A percentile compares a stretch with the other conserved stretches of the same genome.
These are phyloP conservation scores for Pisolithus orientalis DNA, from an alignment of 768 basidiomycete genomes.

Conservation along the genomic window DNA sequence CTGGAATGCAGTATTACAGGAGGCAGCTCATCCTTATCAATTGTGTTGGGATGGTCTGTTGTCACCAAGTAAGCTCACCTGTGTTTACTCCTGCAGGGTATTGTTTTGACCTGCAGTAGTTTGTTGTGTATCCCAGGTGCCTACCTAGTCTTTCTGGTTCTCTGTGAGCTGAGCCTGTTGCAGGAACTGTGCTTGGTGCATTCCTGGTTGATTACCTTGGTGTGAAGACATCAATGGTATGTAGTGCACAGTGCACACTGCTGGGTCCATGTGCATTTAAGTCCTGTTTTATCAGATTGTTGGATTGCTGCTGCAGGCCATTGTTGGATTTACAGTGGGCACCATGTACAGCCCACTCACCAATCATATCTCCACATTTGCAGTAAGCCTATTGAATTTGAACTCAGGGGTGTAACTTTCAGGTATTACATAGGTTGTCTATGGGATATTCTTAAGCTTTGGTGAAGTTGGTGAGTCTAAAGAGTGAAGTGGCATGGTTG, in stretches of 20 bases:
- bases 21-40: slow-evolving; percentile 39
- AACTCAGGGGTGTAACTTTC: not conserved
- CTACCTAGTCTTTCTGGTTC: slow-evolving; percentile 26
- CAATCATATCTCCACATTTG: slow-evolving; percentile 65
- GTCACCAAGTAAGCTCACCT: slow-evolving; percentile 65
- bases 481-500: not conserved
- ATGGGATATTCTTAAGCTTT: slow-evolving; percentile 86
- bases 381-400: slow-evolving; percentile 35
- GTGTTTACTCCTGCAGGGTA: slow-evolving; percentile 41
- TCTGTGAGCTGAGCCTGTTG: too few relatives aligned
- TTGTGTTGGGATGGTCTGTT: slow-evolving; percentile 79
- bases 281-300: slow-evolving; percentile 39
- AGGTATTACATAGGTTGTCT: slow-evolving; percentile 50
- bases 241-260: not conserved
- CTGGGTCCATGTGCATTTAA: not conserved
- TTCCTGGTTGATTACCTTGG: slow-evolving; percentile 72
- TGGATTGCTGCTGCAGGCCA: slow-evolving; percentile 60
- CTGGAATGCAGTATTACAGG: slow-evolving; percentile 49
- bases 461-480: slow-evolving; percentile 66
- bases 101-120: slow-evolving; percentile 68
- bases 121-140: slow-evolving; percentile 56
- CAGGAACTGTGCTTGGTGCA: slow-evolving; percentile 39
- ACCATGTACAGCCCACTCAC: slow-evolving; percentile 66
- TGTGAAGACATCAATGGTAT: slow-evolving; percentile 70
- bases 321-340: slow-evolving; percentile 87